Evolutionary conservation across 371 early-diverging fungal genomes (phyloP).

Genomic region (Massospora cicadina): DNA sequence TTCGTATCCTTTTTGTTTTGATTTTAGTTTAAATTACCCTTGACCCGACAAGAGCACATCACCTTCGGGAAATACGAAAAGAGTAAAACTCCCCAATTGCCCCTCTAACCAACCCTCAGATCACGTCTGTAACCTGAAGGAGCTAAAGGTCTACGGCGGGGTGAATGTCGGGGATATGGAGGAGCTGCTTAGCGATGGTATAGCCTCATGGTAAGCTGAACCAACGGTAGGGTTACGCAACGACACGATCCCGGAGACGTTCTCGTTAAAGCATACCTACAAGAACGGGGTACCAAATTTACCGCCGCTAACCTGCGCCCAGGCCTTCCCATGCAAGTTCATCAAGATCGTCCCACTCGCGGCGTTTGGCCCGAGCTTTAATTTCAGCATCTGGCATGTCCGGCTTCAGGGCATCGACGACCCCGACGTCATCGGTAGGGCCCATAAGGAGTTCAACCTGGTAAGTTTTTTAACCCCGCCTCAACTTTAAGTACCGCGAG

Average conservation of each 20-base stretch:
- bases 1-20: conserved; percentile 29
- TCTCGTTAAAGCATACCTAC: conserved; percentile 26
- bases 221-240: conserved; percentile 53
- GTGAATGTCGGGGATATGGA: conserved; percentile 54
- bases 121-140: conserved; percentile 92
- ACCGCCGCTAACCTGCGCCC: conserved; percentile 1
- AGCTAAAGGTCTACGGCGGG: conserved; percentile 87
- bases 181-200: conserved; percentile 74
- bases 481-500: conserved; percentile 37
- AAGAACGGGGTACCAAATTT: background rate
- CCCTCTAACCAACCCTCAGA: conserved; percentile 19
- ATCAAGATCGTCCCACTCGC: conserved; percentile 84
- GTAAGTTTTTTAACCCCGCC: conserved; percentile 21
- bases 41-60: conserved; percentile 37
- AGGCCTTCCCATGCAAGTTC: conserved; percentile 66
- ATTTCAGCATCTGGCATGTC: conserved; percentile 89
- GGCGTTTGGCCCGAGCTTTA: conserved; percentile 85
- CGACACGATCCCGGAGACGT: conserved; percentile 78
- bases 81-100: conserved; percentile 21
- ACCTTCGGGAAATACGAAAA: conserved; percentile 93
- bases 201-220: conserved; percentile 13
- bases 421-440: conserved; percentile 36
- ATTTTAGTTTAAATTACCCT: conserved; percentile 1
- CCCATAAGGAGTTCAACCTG: conserved; percentile 36
- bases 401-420: conserved; percentile 64